Base-by-base conservation (phyloP, 1,284 basidiomycete species). In the Coniophora puteana region DNA sequence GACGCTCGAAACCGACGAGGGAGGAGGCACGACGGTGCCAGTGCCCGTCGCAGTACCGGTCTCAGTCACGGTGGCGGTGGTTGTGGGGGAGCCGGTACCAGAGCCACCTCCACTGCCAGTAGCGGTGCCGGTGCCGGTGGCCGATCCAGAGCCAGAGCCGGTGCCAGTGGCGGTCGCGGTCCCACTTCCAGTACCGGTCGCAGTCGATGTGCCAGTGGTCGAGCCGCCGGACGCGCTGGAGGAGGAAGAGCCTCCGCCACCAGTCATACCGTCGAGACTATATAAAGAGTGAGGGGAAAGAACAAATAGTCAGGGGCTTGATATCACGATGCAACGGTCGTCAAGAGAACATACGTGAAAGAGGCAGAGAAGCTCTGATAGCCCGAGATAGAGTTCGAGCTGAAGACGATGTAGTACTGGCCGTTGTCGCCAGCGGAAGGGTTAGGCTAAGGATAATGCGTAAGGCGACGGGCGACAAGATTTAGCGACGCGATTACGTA, bases 241-340 rank as follows among this genome's bases (percentile, higher is more conserved):
- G 43, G 46, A 46, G 35, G 55, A 45, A 18, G 41, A 28, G 14
- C 32, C 36, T 21, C 34, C 36, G 33, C 29, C n/a, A 13, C 46
- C 33, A 8, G 65, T 65, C 81, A 85, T 83, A 27, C 66, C 65
- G 27, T 65, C 56, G 21, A 85, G 64, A 8, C 78, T 83, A 47
- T 27, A 17, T 26, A 23, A 51, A 40, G 35, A 36, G 21, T 23
- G 11, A 4, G 18, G 16, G 39, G 28, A 35, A 31, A 44, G 30
- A 32, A 5, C 13, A 7, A n/a, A 17, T 10, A 8, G 38, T 54
- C 29, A 56, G 27, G 4, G 3, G 29, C 13, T 10, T 26, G 2
- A 24, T 25, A 2, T 22, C 12, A 29, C 11, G 22, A 17, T 14
- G 7, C 27, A 4, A 61, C 73, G 25, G 44, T n/a, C n/a, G n/a